phyloP scores from a whole-genome alignment of 192 early-diverging fungal species.

The Coemansia javaensis region DNA sequence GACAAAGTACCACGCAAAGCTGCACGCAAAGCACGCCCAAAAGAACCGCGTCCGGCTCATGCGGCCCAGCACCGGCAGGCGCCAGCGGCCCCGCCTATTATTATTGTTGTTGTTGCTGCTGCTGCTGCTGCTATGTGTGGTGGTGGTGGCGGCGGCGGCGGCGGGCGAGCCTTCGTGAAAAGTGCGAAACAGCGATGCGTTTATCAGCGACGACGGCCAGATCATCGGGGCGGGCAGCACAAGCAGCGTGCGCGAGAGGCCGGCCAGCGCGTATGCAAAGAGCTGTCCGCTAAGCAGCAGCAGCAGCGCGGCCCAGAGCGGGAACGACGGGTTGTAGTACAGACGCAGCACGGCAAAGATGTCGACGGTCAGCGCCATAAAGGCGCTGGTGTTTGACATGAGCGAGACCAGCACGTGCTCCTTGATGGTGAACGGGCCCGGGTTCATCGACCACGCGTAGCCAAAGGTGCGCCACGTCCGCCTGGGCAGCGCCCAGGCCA shows the following conservation, averaged over 20 bases:
- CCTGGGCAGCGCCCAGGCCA: slow-evolving; percentile 61
- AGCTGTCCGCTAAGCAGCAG: slow-evolving; percentile 67
- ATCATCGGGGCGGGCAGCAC: slow-evolving; percentile 82
- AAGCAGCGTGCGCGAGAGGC: slow-evolving; percentile 67
- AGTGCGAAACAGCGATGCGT: slow-evolving; percentile 71
- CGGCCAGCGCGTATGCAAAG: slow-evolving; percentile 66
- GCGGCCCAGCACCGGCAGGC: neutral
- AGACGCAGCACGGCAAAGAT: slow-evolving; percentile 63
- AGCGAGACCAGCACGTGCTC: slow-evolving; percentile 83
- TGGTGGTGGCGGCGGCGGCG: neutral
- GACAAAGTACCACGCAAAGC: slow-evolving; percentile 57
- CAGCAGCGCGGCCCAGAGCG: slow-evolving; percentile 57
- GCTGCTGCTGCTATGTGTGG: too few relatives aligned
- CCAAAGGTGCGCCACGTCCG: slow-evolving; percentile 50
- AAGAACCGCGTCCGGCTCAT: slow-evolving; percentile 53
- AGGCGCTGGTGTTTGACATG: slow-evolving; percentile 70
- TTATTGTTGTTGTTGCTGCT: too few relatives aligned
- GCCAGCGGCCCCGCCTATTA: slow-evolving; percentile 5
- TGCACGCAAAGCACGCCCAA: slow-evolving; percentile 46
- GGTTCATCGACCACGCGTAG: slow-evolving; percentile 62
- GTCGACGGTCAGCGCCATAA: slow-evolving; percentile 68
- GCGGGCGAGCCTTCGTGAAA: slow-evolving; percentile 59
- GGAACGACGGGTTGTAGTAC: slow-evolving; percentile 65
- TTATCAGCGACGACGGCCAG: slow-evolving; percentile 79
- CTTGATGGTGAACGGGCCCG: slow-evolving; percentile 84